Evolutionary conservation across 139 green algal species (phyloP).

Genomic region (Chlamydomonas eustigma): DNA sequence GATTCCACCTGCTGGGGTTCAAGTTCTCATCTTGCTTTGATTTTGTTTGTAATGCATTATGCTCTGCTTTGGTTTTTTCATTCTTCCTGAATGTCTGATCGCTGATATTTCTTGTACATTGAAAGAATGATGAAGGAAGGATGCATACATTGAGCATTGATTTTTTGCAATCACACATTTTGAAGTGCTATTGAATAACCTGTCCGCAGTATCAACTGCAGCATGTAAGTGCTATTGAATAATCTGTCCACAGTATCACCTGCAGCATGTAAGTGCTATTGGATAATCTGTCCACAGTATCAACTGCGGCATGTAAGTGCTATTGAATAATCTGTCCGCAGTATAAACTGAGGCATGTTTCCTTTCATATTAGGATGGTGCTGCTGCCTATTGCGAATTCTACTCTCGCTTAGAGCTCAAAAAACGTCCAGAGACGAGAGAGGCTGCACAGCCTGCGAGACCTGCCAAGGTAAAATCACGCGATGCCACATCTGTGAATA

Average conservation of each 20-base stretch:
- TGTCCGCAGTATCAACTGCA: background rate
- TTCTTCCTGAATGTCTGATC: too few relatives aligned
- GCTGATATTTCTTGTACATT: too few relatives aligned
- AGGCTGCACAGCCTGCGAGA: constrained; percentile 3
- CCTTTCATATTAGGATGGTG: constrained; percentile 12
- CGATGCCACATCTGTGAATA: background rate
- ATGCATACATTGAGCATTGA: too few relatives aligned
- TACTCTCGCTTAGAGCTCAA: constrained; percentile 7
- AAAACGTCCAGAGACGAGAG: constrained; percentile 11
- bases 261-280: too few relatives aligned
- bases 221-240: background rate
- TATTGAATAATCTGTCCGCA: background rate
- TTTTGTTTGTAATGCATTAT: too few relatives aligned
- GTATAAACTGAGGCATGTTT: background rate
- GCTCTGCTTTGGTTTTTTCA: too few relatives aligned
- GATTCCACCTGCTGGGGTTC: too few relatives aligned
- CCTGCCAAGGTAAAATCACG: constrained; percentile 15
- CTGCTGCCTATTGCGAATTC: constrained; percentile 17
- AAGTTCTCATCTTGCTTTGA: too few relatives aligned
- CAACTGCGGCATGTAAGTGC: background rate
- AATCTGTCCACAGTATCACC: background rate
- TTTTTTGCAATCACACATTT: too few relatives aligned
- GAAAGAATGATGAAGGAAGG: too few relatives aligned
- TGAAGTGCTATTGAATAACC: background rate
- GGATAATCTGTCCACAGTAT: background rate